A percentile compares a stretch with the other conserved stretches of the same genome.
Conservation (phyloP, 148 eudicot species). For the Fagopyrum homotropicum region DNA sequence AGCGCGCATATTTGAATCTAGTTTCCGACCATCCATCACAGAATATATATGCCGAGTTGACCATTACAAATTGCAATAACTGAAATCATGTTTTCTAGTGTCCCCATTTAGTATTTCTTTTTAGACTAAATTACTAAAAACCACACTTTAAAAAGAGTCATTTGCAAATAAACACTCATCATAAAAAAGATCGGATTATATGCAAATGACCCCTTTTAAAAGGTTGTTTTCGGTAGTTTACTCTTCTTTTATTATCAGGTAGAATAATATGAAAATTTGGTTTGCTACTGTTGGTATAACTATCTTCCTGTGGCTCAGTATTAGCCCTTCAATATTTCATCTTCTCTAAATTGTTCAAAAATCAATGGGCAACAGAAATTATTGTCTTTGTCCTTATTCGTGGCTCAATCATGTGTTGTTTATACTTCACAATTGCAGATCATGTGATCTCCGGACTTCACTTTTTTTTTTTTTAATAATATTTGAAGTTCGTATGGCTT, state of each 20-base stretch:
- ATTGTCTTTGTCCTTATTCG: slow-evolving; percentile 1
- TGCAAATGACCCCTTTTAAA: background rate
- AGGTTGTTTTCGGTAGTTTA: too few relatives aligned
- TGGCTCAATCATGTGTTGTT: slow-evolving; percentile 6
- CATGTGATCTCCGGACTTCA: background rate
- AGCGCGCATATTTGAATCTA: background rate
- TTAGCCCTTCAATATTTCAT: background rate
- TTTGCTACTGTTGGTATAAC: background rate
- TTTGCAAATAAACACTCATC: too few relatives aligned
- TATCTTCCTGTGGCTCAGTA: background rate
- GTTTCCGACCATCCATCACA: background rate
- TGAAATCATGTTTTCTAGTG: slow-evolving; percentile 1
- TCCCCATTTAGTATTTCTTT: background rate
- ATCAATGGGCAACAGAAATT: background rate
- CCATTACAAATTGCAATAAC: background rate
- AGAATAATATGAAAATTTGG: background rate
- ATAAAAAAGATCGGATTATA: too few relatives aligned
- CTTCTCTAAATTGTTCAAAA: background rate
- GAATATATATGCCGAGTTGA: background rate
- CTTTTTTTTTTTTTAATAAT: background rate
- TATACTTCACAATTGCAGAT: background rate
- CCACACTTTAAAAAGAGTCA: background rate
- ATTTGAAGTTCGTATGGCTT: background rate
- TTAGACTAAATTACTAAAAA: background rate
- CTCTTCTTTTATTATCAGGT: background rate